Conservation (phyloP, 2,329 filamentous ascomycete genomes). For the Setomelanomma holmii region DNA sequence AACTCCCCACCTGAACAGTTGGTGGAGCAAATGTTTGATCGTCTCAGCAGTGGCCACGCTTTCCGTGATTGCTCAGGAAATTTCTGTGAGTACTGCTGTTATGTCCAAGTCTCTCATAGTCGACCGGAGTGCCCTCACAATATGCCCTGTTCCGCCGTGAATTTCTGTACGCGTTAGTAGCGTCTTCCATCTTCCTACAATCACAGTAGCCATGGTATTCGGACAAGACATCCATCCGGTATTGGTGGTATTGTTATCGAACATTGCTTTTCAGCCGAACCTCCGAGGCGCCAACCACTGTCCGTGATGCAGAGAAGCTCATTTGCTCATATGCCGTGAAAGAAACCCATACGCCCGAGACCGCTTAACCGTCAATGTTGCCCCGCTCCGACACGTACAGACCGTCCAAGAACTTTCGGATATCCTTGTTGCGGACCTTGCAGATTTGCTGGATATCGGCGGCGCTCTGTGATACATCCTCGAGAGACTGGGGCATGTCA, state of each 20-base stretch:
- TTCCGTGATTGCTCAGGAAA: too few relatives aligned
- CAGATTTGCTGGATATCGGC: constrained; percentile 99
- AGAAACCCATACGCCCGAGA: constrained; percentile 46
- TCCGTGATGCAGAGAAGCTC: constrained; percentile 50
- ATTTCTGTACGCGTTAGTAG: too few relatives aligned
- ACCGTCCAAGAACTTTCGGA: constrained; percentile 99
- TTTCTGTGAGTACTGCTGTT: too few relatives aligned
- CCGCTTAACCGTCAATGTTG: constrained; percentile 76
- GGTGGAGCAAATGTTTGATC: too few relatives aligned
- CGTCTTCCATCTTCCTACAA: too few relatives aligned
- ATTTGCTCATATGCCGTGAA: constrained; percentile 51
- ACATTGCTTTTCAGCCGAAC: constrained; percentile 49
- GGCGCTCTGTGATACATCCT: constrained; percentile 96
- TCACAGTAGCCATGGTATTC: too few relatives aligned
- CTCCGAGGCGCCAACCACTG: constrained; percentile 48
- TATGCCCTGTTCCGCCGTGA: too few relatives aligned
- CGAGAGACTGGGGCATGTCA: constrained; percentile 67
- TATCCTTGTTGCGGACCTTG: constrained; percentile 99
- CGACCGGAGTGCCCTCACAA: too few relatives aligned
- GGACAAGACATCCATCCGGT: constrained; percentile 25
- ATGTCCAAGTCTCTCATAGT: too few relatives aligned
- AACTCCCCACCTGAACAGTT: too few relatives aligned
- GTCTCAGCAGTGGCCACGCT: too few relatives aligned
- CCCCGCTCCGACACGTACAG: constrained; percentile 99
- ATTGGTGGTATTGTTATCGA: constrained; percentile 47